A percentile compares a stretch with the other conserved stretches of the same genome.
phyloP scores from a whole-genome alignment of 139 green algal genomes.

The Tetraselmis chui region DNA sequence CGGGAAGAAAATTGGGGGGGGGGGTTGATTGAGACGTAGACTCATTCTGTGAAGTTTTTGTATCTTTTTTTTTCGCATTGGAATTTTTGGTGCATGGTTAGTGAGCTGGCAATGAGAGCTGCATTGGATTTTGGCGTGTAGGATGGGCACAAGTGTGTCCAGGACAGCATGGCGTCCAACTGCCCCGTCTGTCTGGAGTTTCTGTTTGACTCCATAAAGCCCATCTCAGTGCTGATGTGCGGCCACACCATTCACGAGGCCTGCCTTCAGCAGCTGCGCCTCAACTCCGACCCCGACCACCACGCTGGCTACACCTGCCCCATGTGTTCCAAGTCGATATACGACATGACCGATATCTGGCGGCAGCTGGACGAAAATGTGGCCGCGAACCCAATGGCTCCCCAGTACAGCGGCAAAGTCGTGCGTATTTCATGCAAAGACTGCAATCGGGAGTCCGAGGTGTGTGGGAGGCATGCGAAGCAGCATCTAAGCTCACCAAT shows the following conservation, averaged over 20 bases:
- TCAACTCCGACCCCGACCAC: slow-evolving; percentile 26
- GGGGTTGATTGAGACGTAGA: no score
- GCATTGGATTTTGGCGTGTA: no score
- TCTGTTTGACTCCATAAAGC: slow-evolving; percentile 81
- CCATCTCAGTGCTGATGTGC: slow-evolving; percentile 80
- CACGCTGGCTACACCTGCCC: slow-evolving; percentile 45
- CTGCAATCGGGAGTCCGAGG: not conserved
- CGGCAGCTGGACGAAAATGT: slow-evolving; percentile 50
- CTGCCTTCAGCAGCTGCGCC: slow-evolving; percentile 38
- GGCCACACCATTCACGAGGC: slow-evolving; percentile 87
- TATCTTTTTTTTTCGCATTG: no score
- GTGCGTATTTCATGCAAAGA: not conserved
- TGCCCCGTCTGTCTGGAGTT: slow-evolving; percentile 85
- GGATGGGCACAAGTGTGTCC: slow-evolving; percentile 78
- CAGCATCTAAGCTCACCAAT: no score
- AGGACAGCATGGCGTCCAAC: slow-evolving; percentile 83
- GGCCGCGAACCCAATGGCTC: slow-evolving; percentile 46
- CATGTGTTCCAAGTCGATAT: slow-evolving; percentile 61
- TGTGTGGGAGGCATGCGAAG: not conserved
- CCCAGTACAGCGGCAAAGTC: slow-evolving; percentile 42
- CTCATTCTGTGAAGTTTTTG: no score
- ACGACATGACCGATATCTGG: slow-evolving; percentile 49
- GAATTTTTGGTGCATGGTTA: no score
- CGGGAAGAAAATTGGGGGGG: no score
- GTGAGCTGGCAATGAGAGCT: no score